Percentiles rank a stretch among this genome's conserved stretches.
Evolutionary conservation across 2,329 filamentous ascomycete species (phyloP).

Genomic region (Ascochyta pisi): DNA sequence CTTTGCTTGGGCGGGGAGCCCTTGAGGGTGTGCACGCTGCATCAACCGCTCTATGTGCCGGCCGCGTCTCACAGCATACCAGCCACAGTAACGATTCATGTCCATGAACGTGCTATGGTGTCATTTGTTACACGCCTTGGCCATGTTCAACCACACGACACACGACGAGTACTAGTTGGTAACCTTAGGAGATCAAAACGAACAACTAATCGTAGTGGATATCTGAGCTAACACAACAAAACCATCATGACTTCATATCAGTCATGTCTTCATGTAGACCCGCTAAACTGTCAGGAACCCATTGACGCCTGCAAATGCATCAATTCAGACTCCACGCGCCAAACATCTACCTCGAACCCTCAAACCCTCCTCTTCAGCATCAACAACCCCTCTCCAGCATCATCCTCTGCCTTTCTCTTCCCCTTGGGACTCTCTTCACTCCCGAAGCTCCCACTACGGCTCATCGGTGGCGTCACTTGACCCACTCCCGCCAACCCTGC

Average conservation of each 20-base stretch:
- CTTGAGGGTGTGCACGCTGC: not conserved
- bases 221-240: not conserved
- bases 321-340: not conserved
- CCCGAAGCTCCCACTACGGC: constrained; percentile 34
- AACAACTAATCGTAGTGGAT: not conserved
- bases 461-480: constrained; percentile 38
- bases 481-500: constrained; percentile 15
- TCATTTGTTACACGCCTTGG: not conserved
- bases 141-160: not conserved
- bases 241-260: not conserved
- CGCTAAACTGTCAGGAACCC: not conserved
- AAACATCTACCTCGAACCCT: not conserved
- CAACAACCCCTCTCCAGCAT: constrained; percentile 14
- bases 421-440: constrained; percentile 24
- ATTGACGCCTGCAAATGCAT: constrained; percentile 9
- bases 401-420: constrained; percentile 38
- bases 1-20: not conserved
- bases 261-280: not conserved
- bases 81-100: not conserved
- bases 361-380: constrained; percentile 30
- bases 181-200: not conserved
- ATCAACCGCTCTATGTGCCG: not conserved
- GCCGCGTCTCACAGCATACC: not conserved
- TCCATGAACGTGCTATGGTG: not conserved
- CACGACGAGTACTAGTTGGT: not conserved